These are phyloP conservation scores for Thielaviopsis populi DNA, from an alignment of 2,329 filamentous ascomycete species.

Conservation along the genomic window DNA sequence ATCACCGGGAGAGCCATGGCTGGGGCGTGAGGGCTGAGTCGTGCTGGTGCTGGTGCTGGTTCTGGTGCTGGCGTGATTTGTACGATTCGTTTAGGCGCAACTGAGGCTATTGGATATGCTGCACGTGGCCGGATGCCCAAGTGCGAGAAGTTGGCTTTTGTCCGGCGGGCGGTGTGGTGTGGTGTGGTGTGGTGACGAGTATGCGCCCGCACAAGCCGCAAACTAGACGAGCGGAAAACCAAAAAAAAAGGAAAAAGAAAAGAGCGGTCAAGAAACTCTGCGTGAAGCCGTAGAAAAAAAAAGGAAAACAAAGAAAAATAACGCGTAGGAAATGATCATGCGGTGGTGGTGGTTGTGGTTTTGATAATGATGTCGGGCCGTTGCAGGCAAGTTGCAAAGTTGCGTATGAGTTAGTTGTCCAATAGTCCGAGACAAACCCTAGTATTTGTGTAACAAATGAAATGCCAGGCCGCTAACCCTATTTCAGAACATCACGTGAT, in stretches of 20 bases:
- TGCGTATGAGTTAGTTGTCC: neutral
- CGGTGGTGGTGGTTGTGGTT: neutral
- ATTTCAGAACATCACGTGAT: neutral
- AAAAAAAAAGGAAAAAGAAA: neutral
- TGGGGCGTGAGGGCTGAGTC: neutral
- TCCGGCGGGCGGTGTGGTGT: neutral
- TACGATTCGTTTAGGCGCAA: neutral
- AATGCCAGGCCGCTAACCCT: neutral
- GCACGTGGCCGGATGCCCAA: neutral
- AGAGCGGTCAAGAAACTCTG: neutral
- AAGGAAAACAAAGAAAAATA: neutral
- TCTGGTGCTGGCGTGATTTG: neutral
- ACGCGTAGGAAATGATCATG: neutral
- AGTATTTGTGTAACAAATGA: neutral
- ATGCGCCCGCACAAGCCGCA: too few species aligned
- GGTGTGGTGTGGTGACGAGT: too few species aligned
- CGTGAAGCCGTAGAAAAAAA: neutral
- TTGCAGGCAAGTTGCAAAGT: neutral
- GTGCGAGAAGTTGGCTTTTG: neutral
- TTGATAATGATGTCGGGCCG: neutral
- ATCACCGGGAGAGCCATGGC: conserved; percentile 31
- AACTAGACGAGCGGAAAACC: neutral
- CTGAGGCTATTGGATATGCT: neutral
- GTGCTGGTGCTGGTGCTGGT: neutral
- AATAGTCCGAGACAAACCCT: neutral